A percentile compares a stretch with the other conserved stretches of the same genome.
Evolutionary conservation across 148 eudicot genomes (phyloP).

Genomic region (Oxyria digyna): DNA sequence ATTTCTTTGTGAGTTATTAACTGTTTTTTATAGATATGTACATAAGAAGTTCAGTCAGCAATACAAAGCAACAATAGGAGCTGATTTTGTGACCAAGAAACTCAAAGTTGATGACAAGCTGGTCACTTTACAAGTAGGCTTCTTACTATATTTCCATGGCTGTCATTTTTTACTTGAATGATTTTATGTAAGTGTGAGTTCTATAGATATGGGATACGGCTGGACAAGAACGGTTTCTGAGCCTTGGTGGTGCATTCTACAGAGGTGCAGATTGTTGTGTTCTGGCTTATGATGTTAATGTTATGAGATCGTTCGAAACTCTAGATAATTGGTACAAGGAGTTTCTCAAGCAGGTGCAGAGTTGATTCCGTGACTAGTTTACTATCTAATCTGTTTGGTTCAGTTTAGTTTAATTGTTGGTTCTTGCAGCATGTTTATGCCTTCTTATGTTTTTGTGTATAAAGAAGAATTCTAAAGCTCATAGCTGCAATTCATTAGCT

Average conservation of each 20-base stretch:
- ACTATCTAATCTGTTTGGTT: too few relatives aligned
- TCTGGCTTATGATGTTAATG: slow-evolving; percentile 84
- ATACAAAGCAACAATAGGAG: slow-evolving; percentile 78
- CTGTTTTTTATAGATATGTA: slow-evolving; percentile 36
- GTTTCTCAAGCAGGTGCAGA: slow-evolving; percentile 70
- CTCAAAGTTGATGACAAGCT: slow-evolving; percentile 50
- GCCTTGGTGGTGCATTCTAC: slow-evolving; percentile 74
- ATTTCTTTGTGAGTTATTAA: slow-evolving; percentile 7
- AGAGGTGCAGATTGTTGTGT: slow-evolving; percentile 97
- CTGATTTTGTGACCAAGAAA: slow-evolving; percentile 68
- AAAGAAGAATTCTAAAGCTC: too few relatives aligned
- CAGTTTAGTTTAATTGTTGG: too few relatives aligned
- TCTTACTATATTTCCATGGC: background rate
- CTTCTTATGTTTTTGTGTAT: too few relatives aligned
- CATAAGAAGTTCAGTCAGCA: slow-evolving; percentile 59
- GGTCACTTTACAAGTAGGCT: slow-evolving; percentile 55
- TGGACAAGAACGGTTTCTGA: slow-evolving; percentile 8
- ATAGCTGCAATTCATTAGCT: too few relatives aligned
- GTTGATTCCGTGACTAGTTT: background rate
- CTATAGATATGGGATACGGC: slow-evolving; percentile 10
- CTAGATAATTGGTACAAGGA: slow-evolving; percentile 88
- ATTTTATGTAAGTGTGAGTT: background rate
- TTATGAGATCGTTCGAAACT: slow-evolving; percentile 77
- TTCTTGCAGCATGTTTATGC: too few relatives aligned
- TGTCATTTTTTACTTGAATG: background rate